Base-by-base conservation (phyloP, 108 stramenopile genomes). In the Nitzschia inconspicua region DNA sequence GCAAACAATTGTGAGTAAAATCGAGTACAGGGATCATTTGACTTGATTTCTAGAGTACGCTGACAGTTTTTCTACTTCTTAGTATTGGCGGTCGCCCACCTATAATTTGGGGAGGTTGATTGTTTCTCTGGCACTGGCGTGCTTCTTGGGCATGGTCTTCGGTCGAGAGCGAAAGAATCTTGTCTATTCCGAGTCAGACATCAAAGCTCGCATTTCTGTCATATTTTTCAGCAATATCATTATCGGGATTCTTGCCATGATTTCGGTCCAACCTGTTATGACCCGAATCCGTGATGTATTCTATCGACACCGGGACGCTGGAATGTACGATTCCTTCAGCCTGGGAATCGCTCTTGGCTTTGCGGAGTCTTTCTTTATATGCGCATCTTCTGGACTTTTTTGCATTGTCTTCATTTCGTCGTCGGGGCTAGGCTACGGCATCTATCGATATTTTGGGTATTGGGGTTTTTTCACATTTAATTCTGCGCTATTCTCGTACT, bases 381-480 rank as follows among this genome's bases (percentile, higher is more conserved):
- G 44, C 43, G 10, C 25, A 29, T 58, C 57, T 1, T 23, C 57
- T 6, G 42, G 35, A 2, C 42, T 58, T 11, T 58, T 58, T 44
- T 58, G 57, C 53, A 16, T 53, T 14, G 60, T 66, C 0, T 57
- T 60, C 36, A 35, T 58, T 23, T 59, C 44, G 16, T 29, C 63
- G 13, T 48, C 62, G 50, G 79, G 76, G 11, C 37, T 80, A 9
- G 47, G 63, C 23, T 63, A 54, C 37, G 47, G 18, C 47, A 34
- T 24, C 13, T 44, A 55, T 37, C 42, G 52, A 52, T 59, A 47
- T 63, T 54, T 57, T 3, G 51, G 43, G 43, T 65, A 68, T 46
- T 65, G 65, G 47, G 74, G 74, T n/a, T 85, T 80, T 51, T 85
- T 80, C 56, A 78, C 79, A 16, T 68, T 85, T 47, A 80, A 85